These are phyloP conservation scores for Fusarium chuoi DNA, from an alignment of 2,329 filamentous ascomycete species.

Conservation along the genomic window DNA sequence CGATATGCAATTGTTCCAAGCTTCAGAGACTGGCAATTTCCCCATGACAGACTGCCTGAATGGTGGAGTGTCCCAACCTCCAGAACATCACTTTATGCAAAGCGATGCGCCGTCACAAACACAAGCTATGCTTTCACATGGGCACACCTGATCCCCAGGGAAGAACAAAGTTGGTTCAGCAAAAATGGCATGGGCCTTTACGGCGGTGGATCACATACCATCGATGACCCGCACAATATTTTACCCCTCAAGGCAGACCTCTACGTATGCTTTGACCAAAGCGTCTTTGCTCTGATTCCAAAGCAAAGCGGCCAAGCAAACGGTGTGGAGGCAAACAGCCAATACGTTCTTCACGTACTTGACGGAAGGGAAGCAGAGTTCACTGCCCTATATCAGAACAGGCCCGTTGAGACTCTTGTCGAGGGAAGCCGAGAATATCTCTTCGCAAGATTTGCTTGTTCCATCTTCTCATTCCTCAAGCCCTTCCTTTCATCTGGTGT, in stretches of 20 bases:
- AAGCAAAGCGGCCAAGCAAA: not conserved
- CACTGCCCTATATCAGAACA: slow-evolving; percentile 26
- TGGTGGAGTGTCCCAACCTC: slow-evolving; percentile 23
- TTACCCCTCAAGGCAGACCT: slow-evolving; percentile 31
- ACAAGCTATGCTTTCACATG: slow-evolving; percentile 34
- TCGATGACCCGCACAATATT: slow-evolving; percentile 33
- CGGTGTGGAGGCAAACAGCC: not conserved
- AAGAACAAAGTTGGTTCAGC: slow-evolving; percentile 33
- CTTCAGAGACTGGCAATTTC: slow-evolving; percentile 37
- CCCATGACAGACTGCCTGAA: slow-evolving; percentile 23
- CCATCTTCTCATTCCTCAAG: slow-evolving; percentile 18
- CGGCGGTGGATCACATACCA: slow-evolving; percentile 25
- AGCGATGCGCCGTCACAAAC: slow-evolving; percentile 32
- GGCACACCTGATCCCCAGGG: slow-evolving; percentile 29
- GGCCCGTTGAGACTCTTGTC: not conserved
- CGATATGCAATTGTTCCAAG: slow-evolving; percentile 30
- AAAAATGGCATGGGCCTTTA: slow-evolving; percentile 36
- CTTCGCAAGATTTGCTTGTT: slow-evolving; percentile 28
- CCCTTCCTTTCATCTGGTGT: slow-evolving; percentile 31
- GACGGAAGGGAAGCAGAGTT: slow-evolving; percentile 30
- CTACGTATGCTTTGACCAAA: slow-evolving; percentile 34
- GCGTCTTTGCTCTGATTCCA: slow-evolving; percentile 28
- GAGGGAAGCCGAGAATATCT: slow-evolving; percentile 29
- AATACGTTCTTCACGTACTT: slow-evolving; percentile 22
- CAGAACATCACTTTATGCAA: not conserved